Evolutionary conservation across 2,329 filamentous ascomycete species (phyloP), one percentile per base, ranked within the genome.

Genomic region (Trichoderma brevicompactum): DNA sequence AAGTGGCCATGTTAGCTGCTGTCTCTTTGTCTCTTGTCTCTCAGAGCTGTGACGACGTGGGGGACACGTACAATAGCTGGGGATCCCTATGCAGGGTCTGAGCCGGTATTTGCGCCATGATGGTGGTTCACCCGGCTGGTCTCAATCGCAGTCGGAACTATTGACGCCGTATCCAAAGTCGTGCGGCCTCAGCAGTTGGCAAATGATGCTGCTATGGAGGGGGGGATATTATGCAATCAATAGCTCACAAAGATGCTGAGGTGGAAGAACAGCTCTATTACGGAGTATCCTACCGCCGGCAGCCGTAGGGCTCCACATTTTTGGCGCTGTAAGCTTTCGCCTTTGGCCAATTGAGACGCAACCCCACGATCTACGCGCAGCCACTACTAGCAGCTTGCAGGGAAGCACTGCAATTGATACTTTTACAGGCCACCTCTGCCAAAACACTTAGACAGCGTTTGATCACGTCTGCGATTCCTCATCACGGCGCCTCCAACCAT

Each of bases 31-130:
- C 12, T 48, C 43, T 2, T 38, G 36, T 52, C 12, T 48, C 43
- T 38, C 60, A 46, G 38, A 50, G 46, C 48, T 32, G 28, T 28
- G 38, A 7, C 23, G 41, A 23, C 36, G 36, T 38, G 32, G 43
- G 49, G 49, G 55, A 38, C 41, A 79, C 92, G 76, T 83, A 98
- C 95, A 99, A 97, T 70, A 99, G 85, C 80, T 97, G 94, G 75
- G 95, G 94, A 90, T 99, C 96, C 87, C 95, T 82, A 82, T 96
- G 91, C 87, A 99, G 97, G 83, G 93, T 95, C 84, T 99, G 95
- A 72, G 92, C 89, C 70, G 91, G 86, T 70, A 90, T 84, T 81
- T 95, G 89, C 73, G 91, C 90, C 94, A 98, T 98, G 44, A n/a
- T 48, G 46, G 97, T 97, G 13, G 17, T 41, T 56, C 23, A 34